A percentile compares a stretch with the other conserved stretches of the same genome.
Conservation (phyloP, 2,329 filamentous ascomycete species). For the Colletotrichum incanum region DNA sequence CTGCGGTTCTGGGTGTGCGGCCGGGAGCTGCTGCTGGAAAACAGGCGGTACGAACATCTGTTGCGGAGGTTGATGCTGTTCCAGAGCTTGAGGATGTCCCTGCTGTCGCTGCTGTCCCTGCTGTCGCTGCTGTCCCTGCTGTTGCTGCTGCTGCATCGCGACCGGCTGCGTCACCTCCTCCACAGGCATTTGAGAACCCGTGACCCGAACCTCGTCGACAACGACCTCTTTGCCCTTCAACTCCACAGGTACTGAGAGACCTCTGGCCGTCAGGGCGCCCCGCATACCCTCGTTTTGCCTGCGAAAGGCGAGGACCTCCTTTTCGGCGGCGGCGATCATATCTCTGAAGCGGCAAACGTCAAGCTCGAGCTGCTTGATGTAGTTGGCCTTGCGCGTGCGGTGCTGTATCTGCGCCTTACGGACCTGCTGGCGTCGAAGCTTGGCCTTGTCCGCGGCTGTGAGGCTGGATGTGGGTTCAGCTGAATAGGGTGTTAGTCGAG, state of each 20-base stretch:
- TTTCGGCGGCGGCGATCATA: slow-evolving; percentile 60
- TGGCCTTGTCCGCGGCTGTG: slow-evolving; percentile 53
- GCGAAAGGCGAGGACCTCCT: slow-evolving; percentile 55
- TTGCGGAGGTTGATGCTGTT: neutral
- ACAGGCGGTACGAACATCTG: slow-evolving; percentile 6
- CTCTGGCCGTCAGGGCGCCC: slow-evolving; percentile 50
- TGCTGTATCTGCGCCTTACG: slow-evolving; percentile 69
- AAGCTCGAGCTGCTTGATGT: slow-evolving; percentile 68
- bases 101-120: slow-evolving; percentile 15
- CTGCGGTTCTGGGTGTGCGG: slow-evolving; percentile 29
- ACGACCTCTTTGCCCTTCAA: slow-evolving; percentile 17
- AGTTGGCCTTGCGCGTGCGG: slow-evolving; percentile 70
- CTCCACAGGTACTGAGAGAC: slow-evolving; percentile 30
- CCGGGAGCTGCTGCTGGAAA: slow-evolving; percentile 22
- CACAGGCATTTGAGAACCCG: neutral
- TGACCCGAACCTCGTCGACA: slow-evolving; percentile 7
- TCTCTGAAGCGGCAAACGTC: slow-evolving; percentile 65
- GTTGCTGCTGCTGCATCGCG: slow-evolving; percentile 13
- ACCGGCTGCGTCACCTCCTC: neutral
- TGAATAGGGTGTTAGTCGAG: neutral
- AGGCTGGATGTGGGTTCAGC: slow-evolving; percentile 8
- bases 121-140: slow-evolving; percentile 19
- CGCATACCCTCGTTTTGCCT: slow-evolving; percentile 63
- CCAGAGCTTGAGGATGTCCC: neutral
- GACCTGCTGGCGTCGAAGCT: slow-evolving; percentile 66